These are phyloP conservation scores for Telfairia occidentalis DNA, from an alignment of 331 rosid genomes.

Conservation along the genomic window DNA sequence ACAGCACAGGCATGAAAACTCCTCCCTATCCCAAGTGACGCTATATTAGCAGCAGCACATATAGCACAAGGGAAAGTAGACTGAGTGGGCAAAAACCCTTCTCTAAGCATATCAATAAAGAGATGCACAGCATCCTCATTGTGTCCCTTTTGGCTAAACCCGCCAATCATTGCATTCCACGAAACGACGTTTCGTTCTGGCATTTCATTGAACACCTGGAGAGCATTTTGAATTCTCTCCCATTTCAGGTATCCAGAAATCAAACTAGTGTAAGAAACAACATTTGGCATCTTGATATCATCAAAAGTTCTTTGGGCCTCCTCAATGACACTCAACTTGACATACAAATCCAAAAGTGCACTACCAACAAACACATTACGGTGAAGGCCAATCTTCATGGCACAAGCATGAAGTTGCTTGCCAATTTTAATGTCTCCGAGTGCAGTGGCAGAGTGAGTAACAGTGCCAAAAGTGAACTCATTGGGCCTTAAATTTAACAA, in stretches of 20 bases:
- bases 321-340: conserved; percentile 44
- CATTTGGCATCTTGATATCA: conserved; percentile 54
- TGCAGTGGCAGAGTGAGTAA: conserved; percentile 44
- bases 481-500: conserved; percentile 43
- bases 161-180: conserved; percentile 83
- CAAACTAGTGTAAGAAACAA: conserved; percentile 74
- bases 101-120: conserved; percentile 53
- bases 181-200: conserved; percentile 70
- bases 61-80: conserved; percentile 79
- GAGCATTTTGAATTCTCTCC: conserved; percentile 48
- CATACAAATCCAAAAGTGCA: conserved; percentile 65
- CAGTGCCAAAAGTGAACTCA: conserved; percentile 69
- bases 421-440: conserved; percentile 30
- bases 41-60: conserved; percentile 62
- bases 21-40: conserved; percentile 63
- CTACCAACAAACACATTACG: conserved; percentile 65
- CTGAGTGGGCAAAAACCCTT: conserved; percentile 52
- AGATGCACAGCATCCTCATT: conserved; percentile 68
- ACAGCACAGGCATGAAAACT: conserved; percentile 74
- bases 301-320: conserved; percentile 46
- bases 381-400: conserved; percentile 40
- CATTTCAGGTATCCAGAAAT: conserved; percentile 56
- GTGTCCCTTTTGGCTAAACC: conserved; percentile 76
- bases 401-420: conserved; percentile 60
- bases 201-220: conserved; percentile 44